phyloP scores from a whole-genome alignment of 2,329 filamentous ascomycete genomes.

The Sclerotinia sclerotiorum region DNA sequence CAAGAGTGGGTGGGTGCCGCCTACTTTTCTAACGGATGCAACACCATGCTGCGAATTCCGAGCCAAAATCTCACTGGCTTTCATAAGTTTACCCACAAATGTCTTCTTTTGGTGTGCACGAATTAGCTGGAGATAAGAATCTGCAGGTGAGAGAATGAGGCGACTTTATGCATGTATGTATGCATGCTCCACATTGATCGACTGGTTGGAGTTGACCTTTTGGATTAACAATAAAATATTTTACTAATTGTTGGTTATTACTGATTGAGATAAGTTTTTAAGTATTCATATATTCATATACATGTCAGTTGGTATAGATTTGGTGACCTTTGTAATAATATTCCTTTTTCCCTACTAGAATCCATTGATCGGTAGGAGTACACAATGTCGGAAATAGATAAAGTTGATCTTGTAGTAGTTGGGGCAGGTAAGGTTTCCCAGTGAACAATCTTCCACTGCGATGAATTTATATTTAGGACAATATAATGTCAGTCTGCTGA shows the following conservation, averaged over 20 bases:
- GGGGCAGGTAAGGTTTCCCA: conserved; percentile 17
- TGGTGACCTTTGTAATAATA: background rate
- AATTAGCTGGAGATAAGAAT: background rate
- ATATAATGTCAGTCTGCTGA: background rate
- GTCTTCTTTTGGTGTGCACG: background rate
- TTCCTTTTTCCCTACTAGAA: background rate
- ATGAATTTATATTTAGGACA: background rate
- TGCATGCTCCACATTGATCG: background rate
- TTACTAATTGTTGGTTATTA: too few relatives aligned
- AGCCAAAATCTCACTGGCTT: background rate
- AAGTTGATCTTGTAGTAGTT: conserved; percentile 14
- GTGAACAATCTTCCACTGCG: too few relatives aligned
- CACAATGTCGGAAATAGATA: background rate
- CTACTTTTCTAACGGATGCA: background rate
- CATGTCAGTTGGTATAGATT: too few relatives aligned
- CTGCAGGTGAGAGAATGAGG: background rate
- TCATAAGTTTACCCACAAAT: background rate
- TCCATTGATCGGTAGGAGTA: background rate
- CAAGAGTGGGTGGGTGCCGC: background rate
- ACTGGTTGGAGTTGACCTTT: background rate
- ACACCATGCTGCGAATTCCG: background rate
- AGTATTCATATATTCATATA: too few relatives aligned
- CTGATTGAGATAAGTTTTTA: background rate
- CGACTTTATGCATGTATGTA: too few relatives aligned
- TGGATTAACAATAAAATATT: background rate